These are phyloP conservation scores for Schizosaccharomyces versatilis DNA, from an alignment of 1,139 yeast species.

Conservation along the genomic window DNA sequence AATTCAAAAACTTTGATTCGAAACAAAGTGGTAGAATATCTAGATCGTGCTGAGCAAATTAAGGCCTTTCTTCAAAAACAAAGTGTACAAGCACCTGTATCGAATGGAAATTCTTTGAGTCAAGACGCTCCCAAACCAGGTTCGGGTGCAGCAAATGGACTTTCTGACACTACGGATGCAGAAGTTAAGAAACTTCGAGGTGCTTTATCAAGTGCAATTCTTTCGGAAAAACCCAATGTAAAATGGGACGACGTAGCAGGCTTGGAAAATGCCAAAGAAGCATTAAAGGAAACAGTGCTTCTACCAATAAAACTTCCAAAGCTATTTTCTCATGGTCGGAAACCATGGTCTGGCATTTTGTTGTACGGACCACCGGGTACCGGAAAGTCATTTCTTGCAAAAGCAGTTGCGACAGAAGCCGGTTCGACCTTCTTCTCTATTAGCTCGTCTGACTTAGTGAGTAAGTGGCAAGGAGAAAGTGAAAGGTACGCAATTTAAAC, in stretches of 20 bases:
- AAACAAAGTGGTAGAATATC: constrained; percentile 73
- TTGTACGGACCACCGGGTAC: constrained; percentile 98
- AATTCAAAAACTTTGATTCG: constrained; percentile 73
- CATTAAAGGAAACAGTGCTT: constrained; percentile 90
- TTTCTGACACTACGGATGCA: constrained; percentile 29
- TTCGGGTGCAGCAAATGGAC: constrained; percentile 17
- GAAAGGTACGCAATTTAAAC: constrained; percentile 5
- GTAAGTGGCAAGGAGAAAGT: constrained; percentile 98
- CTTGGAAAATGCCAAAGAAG: constrained; percentile 82
- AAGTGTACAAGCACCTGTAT: constrained; percentile 22
- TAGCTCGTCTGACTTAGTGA: constrained; percentile 78
- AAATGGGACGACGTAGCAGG: constrained; percentile 95
- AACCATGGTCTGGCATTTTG: constrained; percentile 78
- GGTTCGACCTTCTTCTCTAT: constrained; percentile 90
- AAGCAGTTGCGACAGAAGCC: constrained; percentile 97
- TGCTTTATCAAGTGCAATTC: constrained; percentile 58
- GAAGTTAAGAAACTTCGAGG: constrained; percentile 77
- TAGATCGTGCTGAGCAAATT: constrained; percentile 81
- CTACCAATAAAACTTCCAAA: constrained; percentile 90
- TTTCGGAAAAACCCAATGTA: constrained; percentile 81
- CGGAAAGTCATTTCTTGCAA: constrained; percentile 88
- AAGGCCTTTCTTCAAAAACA: constrained; percentile 72
- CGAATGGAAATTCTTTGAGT: background rate
- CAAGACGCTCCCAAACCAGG: background rate
- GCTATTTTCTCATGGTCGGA: constrained; percentile 76